These are phyloP conservation scores for Colletotrichum orchidophilum DNA, from an alignment of 2,329 filamentous ascomycete species.

Conservation along the genomic window DNA sequence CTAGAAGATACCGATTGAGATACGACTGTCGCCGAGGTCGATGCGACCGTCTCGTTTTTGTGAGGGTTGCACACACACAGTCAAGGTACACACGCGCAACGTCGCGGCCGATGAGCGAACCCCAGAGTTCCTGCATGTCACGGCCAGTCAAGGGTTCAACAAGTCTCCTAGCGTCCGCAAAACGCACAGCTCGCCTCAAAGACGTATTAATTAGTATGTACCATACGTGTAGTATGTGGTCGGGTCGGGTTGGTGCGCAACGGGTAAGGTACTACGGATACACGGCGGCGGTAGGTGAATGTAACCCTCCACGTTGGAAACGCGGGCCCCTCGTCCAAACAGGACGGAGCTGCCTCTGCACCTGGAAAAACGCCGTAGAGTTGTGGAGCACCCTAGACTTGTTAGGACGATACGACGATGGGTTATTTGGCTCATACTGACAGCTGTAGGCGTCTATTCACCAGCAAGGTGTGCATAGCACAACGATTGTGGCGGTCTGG, in stretches of 20 bases:
- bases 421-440: conserved; percentile 14
- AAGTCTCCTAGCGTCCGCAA: conserved; percentile 16
- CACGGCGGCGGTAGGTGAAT: not conserved
- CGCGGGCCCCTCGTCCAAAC: conserved; percentile 19
- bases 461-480: not conserved
- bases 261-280: not conserved
- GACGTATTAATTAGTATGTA: too few relatives aligned
- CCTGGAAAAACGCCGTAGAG: not conserved
- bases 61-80: not conserved
- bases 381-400: not conserved
- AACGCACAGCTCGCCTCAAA: not conserved
- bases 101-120: conserved; percentile 2
- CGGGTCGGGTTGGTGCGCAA: not conserved
- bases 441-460: not conserved
- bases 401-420: not conserved
- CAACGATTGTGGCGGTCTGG: not conserved
- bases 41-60: conserved; percentile 6
- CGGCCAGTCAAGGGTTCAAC: conserved; percentile 14
- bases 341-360: conserved; percentile 1
- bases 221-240: too few relatives aligned
- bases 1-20: not conserved
- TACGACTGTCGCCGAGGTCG: not conserved
- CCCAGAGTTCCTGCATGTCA: conserved; percentile 17
- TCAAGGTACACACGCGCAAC: conserved; percentile 2
- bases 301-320: conserved; percentile 26